phyloP scores from a whole-genome alignment of 2,329 filamentous ascomycete genomes.

The Alternaria triticina region DNA sequence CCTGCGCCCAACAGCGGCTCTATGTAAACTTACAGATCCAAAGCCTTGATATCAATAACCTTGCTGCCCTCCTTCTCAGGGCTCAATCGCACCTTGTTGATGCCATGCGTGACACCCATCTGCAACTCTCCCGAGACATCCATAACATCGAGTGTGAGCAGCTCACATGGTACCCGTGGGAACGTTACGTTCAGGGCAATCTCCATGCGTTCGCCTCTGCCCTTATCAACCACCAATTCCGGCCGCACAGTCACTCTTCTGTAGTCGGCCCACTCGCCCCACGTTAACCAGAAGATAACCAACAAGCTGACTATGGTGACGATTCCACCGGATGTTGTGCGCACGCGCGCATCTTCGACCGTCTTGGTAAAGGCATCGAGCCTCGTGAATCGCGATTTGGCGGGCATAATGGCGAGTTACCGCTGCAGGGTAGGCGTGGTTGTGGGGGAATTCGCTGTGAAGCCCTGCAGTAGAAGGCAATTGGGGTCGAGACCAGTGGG shows the following conservation, averaged over 20 bases:
- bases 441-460: not conserved
- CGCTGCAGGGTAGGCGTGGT: constrained; percentile 13
- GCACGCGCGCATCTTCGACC: constrained; percentile 94
- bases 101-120: constrained; percentile 88
- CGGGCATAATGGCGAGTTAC: constrained; percentile 66
- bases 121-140: constrained; percentile 98
- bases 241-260: constrained; percentile 83
- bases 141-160: constrained; percentile 97
- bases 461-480: constrained; percentile 6
- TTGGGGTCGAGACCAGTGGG: constrained; percentile 18
- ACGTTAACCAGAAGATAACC: constrained; percentile 84
- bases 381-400: constrained; percentile 92
- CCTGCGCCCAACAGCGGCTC: not conserved
- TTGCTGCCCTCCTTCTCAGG: constrained; percentile 75
- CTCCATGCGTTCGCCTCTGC: constrained; percentile 97
- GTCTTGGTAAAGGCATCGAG: constrained; percentile 99
- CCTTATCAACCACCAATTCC: constrained; percentile 95
- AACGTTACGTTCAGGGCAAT: constrained; percentile 98
- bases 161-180: constrained; percentile 89
- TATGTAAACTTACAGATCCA: constrained; percentile 45
- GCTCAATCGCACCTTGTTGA: constrained; percentile 86
- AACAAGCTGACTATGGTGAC: constrained; percentile 91
- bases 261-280: constrained; percentile 97
- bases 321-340: constrained; percentile 93
- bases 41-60: constrained; percentile 44